Evolutionary conservation across 2,329 filamentous ascomycete species (phyloP).

Genomic region (Hirsutella minnesotensis): DNA sequence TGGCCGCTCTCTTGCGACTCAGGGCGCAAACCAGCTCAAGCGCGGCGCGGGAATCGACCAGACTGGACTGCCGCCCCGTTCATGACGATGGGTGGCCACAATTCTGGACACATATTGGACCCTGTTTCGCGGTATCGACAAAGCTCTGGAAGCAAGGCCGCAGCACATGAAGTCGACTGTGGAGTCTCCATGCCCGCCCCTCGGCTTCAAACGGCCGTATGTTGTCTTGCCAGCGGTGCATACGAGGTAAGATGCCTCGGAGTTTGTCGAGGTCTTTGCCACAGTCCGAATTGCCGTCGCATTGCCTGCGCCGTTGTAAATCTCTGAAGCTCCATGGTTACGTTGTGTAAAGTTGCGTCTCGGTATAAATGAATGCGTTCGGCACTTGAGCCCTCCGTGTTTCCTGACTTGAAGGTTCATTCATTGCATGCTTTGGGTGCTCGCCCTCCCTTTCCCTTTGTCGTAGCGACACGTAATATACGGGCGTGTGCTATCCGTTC

Average conservation of each 20-base stretch:
- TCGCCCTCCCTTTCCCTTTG: no score
- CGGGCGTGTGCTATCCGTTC: no score
- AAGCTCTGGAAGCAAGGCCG: not conserved
- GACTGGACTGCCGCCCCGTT: not conserved
- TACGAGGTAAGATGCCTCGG: not conserved
- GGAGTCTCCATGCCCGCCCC: not conserved
- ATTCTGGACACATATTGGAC: not conserved
- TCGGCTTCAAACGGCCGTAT: not conserved
- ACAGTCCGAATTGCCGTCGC: not conserved
- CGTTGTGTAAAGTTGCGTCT: no score
- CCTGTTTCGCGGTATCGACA: not conserved
- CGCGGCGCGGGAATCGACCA: not conserved
- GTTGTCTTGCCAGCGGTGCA: not conserved
- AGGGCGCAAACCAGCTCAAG: not conserved
- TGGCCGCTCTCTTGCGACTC: not conserved
- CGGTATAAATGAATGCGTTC: no score
- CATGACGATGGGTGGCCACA: not conserved
- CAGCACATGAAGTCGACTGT: no score
- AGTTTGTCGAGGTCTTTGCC: not conserved
- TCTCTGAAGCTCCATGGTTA: no score
- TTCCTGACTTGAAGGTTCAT: no score
- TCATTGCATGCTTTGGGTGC: no score
- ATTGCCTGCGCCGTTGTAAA: no score
- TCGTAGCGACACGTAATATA: no score
- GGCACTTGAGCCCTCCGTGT: no score